These are phyloP conservation scores for Aquilaria sinensis DNA, from an alignment of 345 rosid genomes.

Conservation along the genomic window DNA sequence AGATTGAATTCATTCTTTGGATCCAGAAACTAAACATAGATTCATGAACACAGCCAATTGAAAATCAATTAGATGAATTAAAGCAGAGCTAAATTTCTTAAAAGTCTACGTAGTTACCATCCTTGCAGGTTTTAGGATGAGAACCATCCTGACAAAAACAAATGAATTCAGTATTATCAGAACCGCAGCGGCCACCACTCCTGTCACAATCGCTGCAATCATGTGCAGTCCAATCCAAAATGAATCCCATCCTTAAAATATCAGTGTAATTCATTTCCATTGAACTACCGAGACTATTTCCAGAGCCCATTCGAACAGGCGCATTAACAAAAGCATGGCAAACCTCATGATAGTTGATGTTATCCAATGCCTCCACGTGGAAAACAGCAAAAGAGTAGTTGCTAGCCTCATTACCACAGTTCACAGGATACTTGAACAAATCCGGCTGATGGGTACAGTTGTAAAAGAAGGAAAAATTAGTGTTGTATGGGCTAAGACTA, in stretches of 20 bases:
- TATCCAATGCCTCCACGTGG: conserved; percentile 5
- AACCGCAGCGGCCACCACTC: conserved; percentile 52
- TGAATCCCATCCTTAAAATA: conserved; percentile 45
- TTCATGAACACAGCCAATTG: background rate
- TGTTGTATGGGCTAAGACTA: conserved; percentile 13
- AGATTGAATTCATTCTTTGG: background rate
- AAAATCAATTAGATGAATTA: background rate
- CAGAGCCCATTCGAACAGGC: conserved; percentile 18
- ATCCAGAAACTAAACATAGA: no score
- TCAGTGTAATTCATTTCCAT: conserved; percentile 16
- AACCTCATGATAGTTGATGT: conserved; percentile 5
- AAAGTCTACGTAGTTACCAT: conserved; percentile 29
- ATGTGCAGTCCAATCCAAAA: conserved; percentile 46
- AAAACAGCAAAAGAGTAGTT: conserved; percentile 33
- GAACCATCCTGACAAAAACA: conserved; percentile 47
- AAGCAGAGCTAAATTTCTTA: background rate
- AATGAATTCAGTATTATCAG: conserved; percentile 23
- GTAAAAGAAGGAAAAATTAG: conserved; percentile 32
- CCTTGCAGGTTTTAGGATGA: conserved; percentile 25
- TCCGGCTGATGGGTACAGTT: conserved; percentile 27
- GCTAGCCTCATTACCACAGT: conserved; percentile 27
- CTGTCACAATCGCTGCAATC: conserved; percentile 30
- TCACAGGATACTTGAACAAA: conserved; percentile 9
- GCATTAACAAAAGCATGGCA: conserved; percentile 27
- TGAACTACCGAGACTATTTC: background rate